Percentiles rank a stretch among this genome's conserved stretches.
phyloP scores from a whole-genome alignment of 2,329 filamentous ascomycete genomes.

The Madurella mycetomatis region DNA sequence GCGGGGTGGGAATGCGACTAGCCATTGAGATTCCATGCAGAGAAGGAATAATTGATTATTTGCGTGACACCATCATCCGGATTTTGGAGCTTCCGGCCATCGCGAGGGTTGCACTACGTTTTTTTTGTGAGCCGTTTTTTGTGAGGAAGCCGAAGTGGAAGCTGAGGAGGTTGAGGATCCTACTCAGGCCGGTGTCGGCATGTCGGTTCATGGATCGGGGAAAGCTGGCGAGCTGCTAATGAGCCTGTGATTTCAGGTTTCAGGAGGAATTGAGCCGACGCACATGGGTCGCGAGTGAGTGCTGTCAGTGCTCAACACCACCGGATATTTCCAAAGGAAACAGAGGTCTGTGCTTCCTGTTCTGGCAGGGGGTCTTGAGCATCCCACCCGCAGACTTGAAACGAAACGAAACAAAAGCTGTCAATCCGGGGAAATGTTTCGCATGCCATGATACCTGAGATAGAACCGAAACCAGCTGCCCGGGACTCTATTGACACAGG shows the following conservation, averaged over 20 bases:
- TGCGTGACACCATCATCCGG: neutral
- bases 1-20: slow-evolving; percentile 5
- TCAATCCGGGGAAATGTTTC: neutral
- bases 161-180: neutral
- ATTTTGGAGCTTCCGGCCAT: neutral
- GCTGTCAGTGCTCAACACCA: neutral
- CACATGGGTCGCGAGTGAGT: neutral
- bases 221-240: neutral
- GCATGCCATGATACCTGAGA: too few species aligned
- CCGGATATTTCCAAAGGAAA: neutral
- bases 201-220: neutral
- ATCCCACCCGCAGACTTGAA: slow-evolving; percentile 16
- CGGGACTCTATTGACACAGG: too few species aligned
- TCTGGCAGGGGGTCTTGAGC: slow-evolving; percentile 15
- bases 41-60: slow-evolving; percentile 22
- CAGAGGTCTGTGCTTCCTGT: slow-evolving; percentile 11
- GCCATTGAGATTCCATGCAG: slow-evolving; percentile 17
- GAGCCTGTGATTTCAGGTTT: neutral
- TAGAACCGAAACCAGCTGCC: too few species aligned
- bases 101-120: slow-evolving; percentile 4
- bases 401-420: slow-evolving; percentile 14
- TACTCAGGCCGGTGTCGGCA: neutral
- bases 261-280: neutral
- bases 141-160: neutral
- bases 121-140: too few species aligned